phyloP scores from a whole-genome alignment of 1,284 basidiomycete genomes.

The Ganoderma leucocontextum region DNA sequence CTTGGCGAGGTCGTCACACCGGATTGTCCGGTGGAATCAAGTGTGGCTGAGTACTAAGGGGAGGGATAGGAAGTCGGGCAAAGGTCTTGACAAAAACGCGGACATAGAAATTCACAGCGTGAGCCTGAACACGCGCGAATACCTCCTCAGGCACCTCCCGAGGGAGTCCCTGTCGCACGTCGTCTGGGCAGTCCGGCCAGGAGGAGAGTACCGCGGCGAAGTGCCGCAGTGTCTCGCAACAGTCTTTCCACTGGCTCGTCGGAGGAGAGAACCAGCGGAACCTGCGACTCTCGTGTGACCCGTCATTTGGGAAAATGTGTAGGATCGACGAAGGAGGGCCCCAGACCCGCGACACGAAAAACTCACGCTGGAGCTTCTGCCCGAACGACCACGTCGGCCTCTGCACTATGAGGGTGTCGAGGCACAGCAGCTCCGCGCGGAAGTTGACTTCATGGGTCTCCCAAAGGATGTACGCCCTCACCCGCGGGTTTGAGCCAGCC shows the following conservation, averaged over 20 bases:
- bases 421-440: constrained; percentile 11
- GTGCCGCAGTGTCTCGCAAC: background rate
- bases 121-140: background rate
- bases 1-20: too few relatives aligned
- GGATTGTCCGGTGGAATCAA: too few relatives aligned
- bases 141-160: background rate
- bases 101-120: background rate
- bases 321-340: background rate
- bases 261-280: constrained; percentile 1
- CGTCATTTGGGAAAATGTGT: background rate
- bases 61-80: background rate
- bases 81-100: background rate
- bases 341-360: constrained; percentile 9
- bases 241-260: background rate
- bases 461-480: constrained; percentile 9
- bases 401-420: constrained; percentile 10
- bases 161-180: background rate
- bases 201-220: background rate
- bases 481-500: background rate
- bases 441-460: constrained; percentile 19
- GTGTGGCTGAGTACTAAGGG: background rate
- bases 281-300: background rate
- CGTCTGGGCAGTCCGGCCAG: constrained; percentile 12
- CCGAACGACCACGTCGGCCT: background rate
- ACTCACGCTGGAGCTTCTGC: background rate